Percentiles rank a stretch among this genome's conserved stretches.
Conservation (phyloP, 371 early-diverging fungal species). For the Sanchytrium tribonematis region DNA sequence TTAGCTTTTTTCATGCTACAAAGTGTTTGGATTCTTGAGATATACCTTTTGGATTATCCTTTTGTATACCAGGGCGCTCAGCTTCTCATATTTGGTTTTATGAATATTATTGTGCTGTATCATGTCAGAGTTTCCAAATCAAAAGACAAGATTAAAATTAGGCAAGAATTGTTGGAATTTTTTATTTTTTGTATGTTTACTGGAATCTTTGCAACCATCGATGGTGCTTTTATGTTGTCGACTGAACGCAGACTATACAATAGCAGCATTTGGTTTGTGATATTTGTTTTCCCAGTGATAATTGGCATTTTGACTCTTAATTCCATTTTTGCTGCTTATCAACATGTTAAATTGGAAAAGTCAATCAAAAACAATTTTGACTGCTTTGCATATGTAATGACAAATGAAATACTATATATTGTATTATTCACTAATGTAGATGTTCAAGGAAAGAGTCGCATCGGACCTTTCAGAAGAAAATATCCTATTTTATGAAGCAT, state of each 20-base stretch:
- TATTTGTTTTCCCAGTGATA: not conserved
- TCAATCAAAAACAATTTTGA: not conserved
- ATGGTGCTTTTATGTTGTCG: not conserved
- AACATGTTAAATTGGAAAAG: not conserved
- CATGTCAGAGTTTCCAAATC: not conserved
- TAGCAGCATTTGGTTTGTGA: not conserved
- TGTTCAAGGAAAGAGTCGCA: not conserved
- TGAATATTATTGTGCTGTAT: not conserved
- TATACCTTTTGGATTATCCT: not conserved
- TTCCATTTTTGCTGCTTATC: not conserved
- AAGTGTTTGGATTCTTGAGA: not conserved
- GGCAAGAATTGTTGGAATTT: not conserved
- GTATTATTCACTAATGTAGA: not conserved
- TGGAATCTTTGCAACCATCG: not conserved
- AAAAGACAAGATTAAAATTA: not conserved
- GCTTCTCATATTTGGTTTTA: not conserved
- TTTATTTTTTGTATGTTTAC: not conserved
- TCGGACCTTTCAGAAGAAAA: not conserved
- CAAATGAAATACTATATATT: not conserved
- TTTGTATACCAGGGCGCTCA: not conserved
- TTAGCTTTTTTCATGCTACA: not conserved
- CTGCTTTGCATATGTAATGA: not conserved
- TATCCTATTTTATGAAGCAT: not conserved
- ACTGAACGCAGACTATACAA: not conserved
- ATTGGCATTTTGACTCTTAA: not conserved